phyloP scores from a whole-genome alignment of 176 grass and related monocot species.

The Ananas comosus region DNA sequence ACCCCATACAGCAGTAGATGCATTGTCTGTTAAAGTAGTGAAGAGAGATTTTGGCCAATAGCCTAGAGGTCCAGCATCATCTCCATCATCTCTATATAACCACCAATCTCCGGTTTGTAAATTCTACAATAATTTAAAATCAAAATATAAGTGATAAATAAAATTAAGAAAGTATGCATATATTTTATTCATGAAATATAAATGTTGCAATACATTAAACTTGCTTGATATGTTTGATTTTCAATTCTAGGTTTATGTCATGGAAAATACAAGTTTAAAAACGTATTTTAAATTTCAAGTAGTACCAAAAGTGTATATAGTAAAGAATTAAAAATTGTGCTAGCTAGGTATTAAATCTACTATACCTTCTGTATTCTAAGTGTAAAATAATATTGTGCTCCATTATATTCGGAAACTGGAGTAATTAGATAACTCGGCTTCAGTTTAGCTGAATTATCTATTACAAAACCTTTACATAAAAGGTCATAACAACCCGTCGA shows the following conservation, averaged over 20 bases:
- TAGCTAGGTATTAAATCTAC: background rate
- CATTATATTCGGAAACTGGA: background rate
- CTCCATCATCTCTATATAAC: background rate
- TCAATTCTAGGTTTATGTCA: too few relatives aligned
- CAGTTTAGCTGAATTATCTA: background rate
- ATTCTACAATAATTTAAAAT: background rate
- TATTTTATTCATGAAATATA: background rate
- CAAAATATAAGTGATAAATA: background rate
- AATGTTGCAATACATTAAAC: background rate
- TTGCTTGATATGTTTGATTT: background rate
- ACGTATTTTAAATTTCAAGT: background rate
- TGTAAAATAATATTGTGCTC: background rate
- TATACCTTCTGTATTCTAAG: background rate
- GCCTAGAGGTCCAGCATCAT: background rate
- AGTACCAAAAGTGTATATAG: background rate
- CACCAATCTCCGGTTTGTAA: background rate
- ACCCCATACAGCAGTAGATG: background rate
- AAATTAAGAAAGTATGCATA: background rate
- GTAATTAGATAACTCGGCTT: background rate
- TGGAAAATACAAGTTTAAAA: too few relatives aligned
- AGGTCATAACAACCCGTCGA: background rate
- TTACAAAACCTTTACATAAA: background rate
- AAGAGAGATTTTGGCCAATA: constrained; percentile 10
- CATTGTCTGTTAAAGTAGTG: background rate
- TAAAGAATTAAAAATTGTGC: background rate